A percentile compares a stretch with the other conserved stretches of the same genome.
Conservation (phyloP, 768 basidiomycete species). For the Russula ochroleuca region DNA sequence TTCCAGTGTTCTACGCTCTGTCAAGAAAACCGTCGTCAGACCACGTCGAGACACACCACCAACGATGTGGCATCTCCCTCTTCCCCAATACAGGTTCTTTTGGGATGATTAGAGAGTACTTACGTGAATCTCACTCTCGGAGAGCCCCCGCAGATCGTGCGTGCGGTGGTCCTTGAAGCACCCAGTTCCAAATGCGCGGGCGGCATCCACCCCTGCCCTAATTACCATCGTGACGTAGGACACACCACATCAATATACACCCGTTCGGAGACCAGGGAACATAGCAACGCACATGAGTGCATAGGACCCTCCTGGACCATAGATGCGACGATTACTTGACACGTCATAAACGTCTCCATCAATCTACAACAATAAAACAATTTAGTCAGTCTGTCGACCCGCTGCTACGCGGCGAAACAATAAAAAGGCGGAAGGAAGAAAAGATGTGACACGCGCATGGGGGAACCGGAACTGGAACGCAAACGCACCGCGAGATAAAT, state of each 20-base stretch:
- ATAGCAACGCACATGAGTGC: slow-evolving; percentile 52
- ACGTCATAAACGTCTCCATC: slow-evolving; percentile 94
- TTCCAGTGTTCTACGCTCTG: slow-evolving; percentile 87
- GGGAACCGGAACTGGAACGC: neutral
- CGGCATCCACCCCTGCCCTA: slow-evolving; percentile 84
- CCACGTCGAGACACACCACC: neutral
- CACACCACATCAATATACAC: neutral
- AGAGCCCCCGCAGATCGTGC: slow-evolving; percentile 83
- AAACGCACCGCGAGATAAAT: slow-evolving; percentile 77
- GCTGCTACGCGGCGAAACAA: slow-evolving; percentile 39
- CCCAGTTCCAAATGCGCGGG: slow-evolving; percentile 87
- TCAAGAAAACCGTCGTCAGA: neutral
- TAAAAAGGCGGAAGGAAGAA: too few relatives aligned
- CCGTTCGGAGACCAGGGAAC: neutral
- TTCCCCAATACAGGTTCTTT: neutral
- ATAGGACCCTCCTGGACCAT: slow-evolving; percentile 88
- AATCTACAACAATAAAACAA: slow-evolving; percentile 48
- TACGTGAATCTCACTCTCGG: slow-evolving; percentile 60
- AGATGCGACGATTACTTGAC: slow-evolving; percentile 63
- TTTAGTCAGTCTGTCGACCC: slow-evolving; percentile 22
- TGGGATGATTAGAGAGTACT: neutral
- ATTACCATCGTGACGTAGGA: slow-evolving; percentile 24
- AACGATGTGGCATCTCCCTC: neutral
- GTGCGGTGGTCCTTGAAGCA: slow-evolving; percentile 90
- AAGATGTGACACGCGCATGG: neutral